phyloP scores from a whole-genome alignment of 129 eudicot species.

The Helianthus annuus region HanXRQr2.0-SUNRISE NC_035438.2:32607849-32608348 shows the following conservation, averaged over 20 bases:
- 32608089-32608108: background rate
- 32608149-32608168: slow-evolving; percentile 65
- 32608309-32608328: no score
- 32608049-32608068: background rate
- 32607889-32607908: no score
- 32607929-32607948: no score
- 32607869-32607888: no score
- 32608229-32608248: background rate
- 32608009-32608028: background rate
- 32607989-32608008: background rate
- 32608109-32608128: background rate
- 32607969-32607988: background rate
- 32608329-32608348: no score
- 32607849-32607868: no score
- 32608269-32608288: no score
- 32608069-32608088: background rate
- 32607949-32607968: no score
- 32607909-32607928: no score
- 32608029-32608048: background rate
- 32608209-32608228: slow-evolving; percentile 2
- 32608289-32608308: no score
- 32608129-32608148: slow-evolving; percentile 54
- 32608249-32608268: slow-evolving; percentile 10
- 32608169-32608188: slow-evolving; percentile 25
- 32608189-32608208: slow-evolving; percentile 30